phyloP scores from a whole-genome alignment of 2,329 filamentous ascomycete species.

The Epichloe baconii region DNA sequence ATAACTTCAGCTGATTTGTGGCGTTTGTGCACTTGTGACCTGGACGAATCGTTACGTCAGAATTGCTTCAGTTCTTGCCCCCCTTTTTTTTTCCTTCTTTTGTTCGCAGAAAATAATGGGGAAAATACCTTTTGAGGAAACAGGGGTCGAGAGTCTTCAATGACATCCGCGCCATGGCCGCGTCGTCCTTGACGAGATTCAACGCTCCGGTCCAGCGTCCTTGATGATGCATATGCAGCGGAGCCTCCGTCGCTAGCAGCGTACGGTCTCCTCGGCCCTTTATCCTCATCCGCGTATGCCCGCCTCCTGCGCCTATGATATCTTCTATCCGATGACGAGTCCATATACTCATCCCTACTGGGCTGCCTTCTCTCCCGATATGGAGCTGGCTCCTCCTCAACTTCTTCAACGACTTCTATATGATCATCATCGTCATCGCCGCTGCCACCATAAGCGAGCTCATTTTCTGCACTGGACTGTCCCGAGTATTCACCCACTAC shows the following conservation, averaged over 20 bases:
- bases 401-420: constrained; percentile 17
- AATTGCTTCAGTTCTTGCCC: not conserved
- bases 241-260: constrained; percentile 16
- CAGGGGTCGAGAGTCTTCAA: constrained; percentile 22
- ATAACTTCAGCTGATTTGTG: constrained; percentile 11
- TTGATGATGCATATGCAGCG: constrained; percentile 14
- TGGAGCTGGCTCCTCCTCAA: constrained; percentile 9
- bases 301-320: constrained; percentile 12
- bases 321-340: constrained; percentile 13
- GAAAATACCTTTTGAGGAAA: constrained; percentile 19
- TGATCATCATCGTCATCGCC: constrained; percentile 1
- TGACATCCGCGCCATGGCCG: constrained; percentile 15
- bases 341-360: constrained; percentile 16
- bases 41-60: not conserved
- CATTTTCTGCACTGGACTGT: constrained; percentile 3
- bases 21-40: constrained; percentile 5
- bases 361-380: constrained; percentile 8
- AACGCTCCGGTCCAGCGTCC: constrained; percentile 17
- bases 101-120: not conserved
- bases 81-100: not conserved
- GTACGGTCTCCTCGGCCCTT: constrained; percentile 9
- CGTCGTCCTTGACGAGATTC: constrained; percentile 16
- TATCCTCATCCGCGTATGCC: constrained; percentile 14
- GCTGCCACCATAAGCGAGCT: not conserved
- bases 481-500: not conserved